A percentile compares a stretch with the other conserved stretches of the same genome.
These are phyloP conservation scores for Globisporangium yorkense DNA, from an alignment of 352 stramenopile genomes.

Conservation along the genomic window DNA sequence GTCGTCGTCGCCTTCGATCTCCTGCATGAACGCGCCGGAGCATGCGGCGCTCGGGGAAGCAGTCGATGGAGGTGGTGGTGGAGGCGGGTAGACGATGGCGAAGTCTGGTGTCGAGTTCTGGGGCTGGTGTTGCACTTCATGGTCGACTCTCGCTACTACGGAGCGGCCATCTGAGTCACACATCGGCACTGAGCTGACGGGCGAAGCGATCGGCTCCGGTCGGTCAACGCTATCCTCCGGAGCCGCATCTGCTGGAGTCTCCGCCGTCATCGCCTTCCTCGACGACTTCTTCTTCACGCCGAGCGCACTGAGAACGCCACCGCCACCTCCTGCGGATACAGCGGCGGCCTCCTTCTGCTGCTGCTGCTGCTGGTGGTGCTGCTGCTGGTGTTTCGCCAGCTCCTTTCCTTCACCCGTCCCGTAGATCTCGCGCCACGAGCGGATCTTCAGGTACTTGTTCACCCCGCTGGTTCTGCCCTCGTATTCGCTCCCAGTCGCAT, in stretches of 20 bases:
- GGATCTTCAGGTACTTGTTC: constrained; percentile 48
- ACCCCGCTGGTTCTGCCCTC: constrained; percentile 1
- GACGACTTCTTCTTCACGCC: constrained; percentile 10
- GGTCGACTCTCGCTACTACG: background rate
- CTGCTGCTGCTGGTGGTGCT: constrained; percentile 14
- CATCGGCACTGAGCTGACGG: too few relatives aligned
- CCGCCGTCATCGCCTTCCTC: constrained; percentile 10
- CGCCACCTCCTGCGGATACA: background rate
- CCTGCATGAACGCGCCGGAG: constrained; percentile 55
- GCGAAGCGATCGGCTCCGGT: background rate
- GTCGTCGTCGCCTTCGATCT: constrained; percentile 51
- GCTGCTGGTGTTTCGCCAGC: constrained; percentile 19
- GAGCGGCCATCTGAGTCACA: background rate
- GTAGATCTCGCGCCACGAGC: constrained; percentile 60
- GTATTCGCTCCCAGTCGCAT: background rate
- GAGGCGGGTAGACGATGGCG: constrained; percentile 2
- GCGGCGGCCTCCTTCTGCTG: constrained; percentile 12
- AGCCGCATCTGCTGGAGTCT: background rate
- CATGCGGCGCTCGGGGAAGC: background rate
- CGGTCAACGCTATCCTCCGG: background rate
- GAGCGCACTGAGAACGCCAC: constrained; percentile 1
- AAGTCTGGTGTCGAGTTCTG: background rate
- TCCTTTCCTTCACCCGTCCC: constrained; percentile 58
- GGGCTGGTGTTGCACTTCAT: background rate
- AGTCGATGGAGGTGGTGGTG: constrained; percentile 11